Conservation (phyloP, 345 rosid genomes). For the Pistacia integerrima region DNA sequence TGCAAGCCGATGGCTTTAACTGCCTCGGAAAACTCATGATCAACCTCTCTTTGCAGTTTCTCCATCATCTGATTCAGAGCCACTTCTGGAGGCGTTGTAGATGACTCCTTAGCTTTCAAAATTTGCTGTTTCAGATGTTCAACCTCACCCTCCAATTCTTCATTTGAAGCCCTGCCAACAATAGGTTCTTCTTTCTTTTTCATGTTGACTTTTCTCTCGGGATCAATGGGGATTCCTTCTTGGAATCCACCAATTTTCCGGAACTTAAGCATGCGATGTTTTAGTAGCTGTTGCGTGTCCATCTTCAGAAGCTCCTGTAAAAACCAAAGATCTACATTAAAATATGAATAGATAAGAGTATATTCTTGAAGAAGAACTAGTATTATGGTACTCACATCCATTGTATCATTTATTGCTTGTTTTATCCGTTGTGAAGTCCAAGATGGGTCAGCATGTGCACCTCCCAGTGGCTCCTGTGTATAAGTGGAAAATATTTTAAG, state of each 20-base stretch:
- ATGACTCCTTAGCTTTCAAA: constrained; percentile 65
- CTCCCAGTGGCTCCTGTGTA: constrained; percentile 89
- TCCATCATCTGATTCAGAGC: constrained; percentile 63
- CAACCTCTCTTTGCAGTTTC: constrained; percentile 70
- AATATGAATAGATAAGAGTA: constrained; percentile 5
- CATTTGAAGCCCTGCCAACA: constrained; percentile 39
- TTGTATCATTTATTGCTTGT: constrained; percentile 69
- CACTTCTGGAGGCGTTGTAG: constrained; percentile 48
- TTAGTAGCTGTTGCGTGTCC: constrained; percentile 64
- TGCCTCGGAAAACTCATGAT: constrained; percentile 75
- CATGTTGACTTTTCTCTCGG: constrained; percentile 66
- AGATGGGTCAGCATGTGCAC: constrained; percentile 87
- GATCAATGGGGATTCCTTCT: constrained; percentile 67
- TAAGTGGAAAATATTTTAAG: constrained; percentile 18
- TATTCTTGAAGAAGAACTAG: constrained; percentile 17
- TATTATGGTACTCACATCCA: constrained; percentile 61
- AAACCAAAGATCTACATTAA: constrained; percentile 17
- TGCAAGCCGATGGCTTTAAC: constrained; percentile 54
- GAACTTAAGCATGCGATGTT: constrained; percentile 78
- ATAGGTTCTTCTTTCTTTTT: constrained; percentile 57
- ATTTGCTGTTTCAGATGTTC: constrained; percentile 70
- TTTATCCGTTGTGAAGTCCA: constrained; percentile 94
- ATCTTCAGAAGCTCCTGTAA: constrained; percentile 72
- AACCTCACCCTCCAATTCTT: constrained; percentile 64
- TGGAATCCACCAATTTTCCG: constrained; percentile 79